Percentiles rank a stretch among this genome's conserved stretches.
Conservation (phyloP, 2,329 filamentous ascomycete species). For the Dactylellina haptotyla region DNA sequence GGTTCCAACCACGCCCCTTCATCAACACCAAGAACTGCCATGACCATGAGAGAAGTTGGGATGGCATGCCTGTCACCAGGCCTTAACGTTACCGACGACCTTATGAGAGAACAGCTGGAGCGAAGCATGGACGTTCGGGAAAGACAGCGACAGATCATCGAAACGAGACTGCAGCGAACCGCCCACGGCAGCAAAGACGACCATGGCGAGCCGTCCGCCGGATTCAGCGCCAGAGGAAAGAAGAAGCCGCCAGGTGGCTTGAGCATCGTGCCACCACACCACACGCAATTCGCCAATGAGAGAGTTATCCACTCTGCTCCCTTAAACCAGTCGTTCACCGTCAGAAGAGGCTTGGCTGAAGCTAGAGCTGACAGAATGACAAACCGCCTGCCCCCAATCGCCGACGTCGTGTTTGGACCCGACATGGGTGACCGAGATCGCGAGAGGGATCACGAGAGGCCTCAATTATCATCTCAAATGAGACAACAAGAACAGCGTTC, state of each 20-base stretch:
- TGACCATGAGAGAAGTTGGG: constrained; percentile 90
- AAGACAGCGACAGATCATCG: constrained; percentile 93
- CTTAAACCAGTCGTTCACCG: constrained; percentile 92
- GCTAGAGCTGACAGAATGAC: constrained; percentile 54
- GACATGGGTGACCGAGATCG: constrained; percentile 70
- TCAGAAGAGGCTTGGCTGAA: constrained; percentile 69
- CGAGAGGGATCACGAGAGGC: constrained; percentile 58
- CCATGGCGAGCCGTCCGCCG: constrained; percentile 66
- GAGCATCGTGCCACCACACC: constrained; percentile 93
- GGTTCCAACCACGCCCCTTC: constrained; percentile 65
- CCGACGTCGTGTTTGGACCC: constrained; percentile 82
- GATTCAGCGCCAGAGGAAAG: constrained; percentile 65
- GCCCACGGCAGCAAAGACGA: constrained; percentile 67
- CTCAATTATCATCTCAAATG: constrained; percentile 53
- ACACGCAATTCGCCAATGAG: constrained; percentile 91
- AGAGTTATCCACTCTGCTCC: constrained; percentile 96
- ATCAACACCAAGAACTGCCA: constrained; percentile 72
- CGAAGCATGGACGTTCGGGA: constrained; percentile 92
- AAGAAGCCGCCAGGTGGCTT: constrained; percentile 87
- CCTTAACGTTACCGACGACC: constrained; percentile 95
- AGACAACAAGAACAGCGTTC: constrained; percentile 52
- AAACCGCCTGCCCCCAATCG: constrained; percentile 91
- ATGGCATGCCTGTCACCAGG: constrained; percentile 94
- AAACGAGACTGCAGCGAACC: constrained; percentile 86
- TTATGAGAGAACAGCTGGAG: constrained; percentile 94